Base-by-base conservation (phyloP, 2,329 filamentous ascomycete species). In the Zymoseptoria tritici region DNA sequence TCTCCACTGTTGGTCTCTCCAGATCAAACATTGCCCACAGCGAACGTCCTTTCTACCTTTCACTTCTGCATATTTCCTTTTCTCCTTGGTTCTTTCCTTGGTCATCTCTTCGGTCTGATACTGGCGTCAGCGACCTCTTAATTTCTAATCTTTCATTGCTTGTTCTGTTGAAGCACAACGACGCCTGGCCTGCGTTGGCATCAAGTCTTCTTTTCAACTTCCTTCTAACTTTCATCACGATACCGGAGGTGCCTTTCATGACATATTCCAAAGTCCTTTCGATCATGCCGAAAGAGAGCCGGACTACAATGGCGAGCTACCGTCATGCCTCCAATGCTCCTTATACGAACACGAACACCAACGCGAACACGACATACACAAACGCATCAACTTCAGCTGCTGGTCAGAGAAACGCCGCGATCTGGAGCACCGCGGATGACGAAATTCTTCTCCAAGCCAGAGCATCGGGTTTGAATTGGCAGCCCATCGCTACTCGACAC, bases 401-500 rank as follows among this genome's bases (percentile, higher is more conserved):
- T 54, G 64, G 66, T 56, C 67, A 72, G 51, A 73, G 77, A 46
- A 76, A 71, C 62, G 76, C 77, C 8, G 68, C 72, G 9, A 76
- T 77, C 58, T 96, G 91, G 91, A 87, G 83, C 31, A 78, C 82
- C 1, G 80, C 84, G 54, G 90, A 94, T 66, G 91, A 96, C 73
- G 82, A 88, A 67, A 84, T 84, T 46, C 82, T 96, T 51, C 79
- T 93, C 63, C 77, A 79, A 51, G 89, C 90, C 16, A 84, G 91
- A 57, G 83, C 87, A 54, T 84, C 86, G 68, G 88, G 89, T 22
- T 81, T 91, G 72, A 93, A 92, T 75, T 96, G 91, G 91, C 83
- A 84, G 57, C 87, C 90, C 68, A 94, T 95, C 71, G 86, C 91
- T 68, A 80, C 81, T 62, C 83, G 81, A 62, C 85, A 90, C 75